Conservation (phyloP, 225 moss, liverwort and hornwort species). For the Rhytidiadelphus loreus region DNA sequence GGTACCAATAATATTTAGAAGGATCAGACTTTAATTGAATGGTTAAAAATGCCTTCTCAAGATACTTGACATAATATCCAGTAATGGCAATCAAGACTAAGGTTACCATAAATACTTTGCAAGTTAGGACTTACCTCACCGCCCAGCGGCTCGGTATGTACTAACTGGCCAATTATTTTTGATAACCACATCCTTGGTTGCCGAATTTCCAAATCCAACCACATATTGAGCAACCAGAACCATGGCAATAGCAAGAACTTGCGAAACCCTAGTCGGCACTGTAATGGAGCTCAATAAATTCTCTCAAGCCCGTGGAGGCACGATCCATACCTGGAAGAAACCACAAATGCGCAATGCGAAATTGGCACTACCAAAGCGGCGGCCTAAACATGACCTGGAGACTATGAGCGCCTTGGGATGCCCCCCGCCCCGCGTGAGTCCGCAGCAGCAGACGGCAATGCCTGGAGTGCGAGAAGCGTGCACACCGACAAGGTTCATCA, state of each 20-base stretch:
- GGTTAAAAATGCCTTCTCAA: neutral
- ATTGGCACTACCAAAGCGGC: neutral
- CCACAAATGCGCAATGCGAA: neutral
- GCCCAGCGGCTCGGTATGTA: no score
- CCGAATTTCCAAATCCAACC: neutral
- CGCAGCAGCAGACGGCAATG: neutral
- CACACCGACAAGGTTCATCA: neutral
- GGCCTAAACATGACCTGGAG: neutral
- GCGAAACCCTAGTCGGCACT: neutral
- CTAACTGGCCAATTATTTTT: neutral
- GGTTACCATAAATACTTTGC: neutral
- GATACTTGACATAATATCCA: neutral
- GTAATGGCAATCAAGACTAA: neutral
- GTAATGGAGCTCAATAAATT: neutral
- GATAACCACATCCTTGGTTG: neutral
- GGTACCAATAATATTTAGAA: no score
- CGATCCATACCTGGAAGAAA: neutral
- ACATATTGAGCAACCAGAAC: neutral
- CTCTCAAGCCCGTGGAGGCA: no score
- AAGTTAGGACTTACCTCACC: no score
- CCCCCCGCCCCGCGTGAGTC: neutral
- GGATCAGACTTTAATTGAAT: no score
- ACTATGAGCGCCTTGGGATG: neutral
- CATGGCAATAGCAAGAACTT: neutral
- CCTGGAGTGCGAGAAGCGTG: neutral